Conservation (phyloP, 2,329 filamentous ascomycete species). For the Diplodia intermedia region DNA sequence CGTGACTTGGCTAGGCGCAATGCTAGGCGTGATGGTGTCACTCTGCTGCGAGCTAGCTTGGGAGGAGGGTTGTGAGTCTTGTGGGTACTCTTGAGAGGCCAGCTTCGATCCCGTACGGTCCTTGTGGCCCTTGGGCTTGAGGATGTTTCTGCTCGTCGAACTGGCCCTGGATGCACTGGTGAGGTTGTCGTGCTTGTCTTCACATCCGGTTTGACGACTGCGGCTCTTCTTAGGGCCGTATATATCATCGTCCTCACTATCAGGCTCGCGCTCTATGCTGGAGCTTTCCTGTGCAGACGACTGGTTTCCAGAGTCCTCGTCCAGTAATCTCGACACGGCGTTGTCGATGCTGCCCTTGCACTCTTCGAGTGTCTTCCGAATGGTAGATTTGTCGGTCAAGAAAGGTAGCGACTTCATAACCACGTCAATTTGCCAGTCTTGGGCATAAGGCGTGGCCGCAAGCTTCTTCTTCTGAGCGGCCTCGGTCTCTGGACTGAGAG, state of each 20-base stretch:
- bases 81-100: constrained; percentile 7
- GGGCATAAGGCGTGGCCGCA: constrained; percentile 51
- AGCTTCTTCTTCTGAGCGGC: constrained; percentile 51
- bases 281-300: constrained; percentile 55
- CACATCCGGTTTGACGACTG: background rate
- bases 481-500: constrained; percentile 44
- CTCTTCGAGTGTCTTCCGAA: constrained; percentile 60
- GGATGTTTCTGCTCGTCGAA: constrained; percentile 10
- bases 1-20: background rate
- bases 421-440: constrained; percentile 63
- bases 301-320: constrained; percentile 52
- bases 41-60: constrained; percentile 3
- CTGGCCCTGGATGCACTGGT: constrained; percentile 26
- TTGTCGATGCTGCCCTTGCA: constrained; percentile 61
- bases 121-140: constrained; percentile 22
- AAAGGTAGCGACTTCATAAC: constrained; percentile 61
- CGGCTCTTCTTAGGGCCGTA: constrained; percentile 57
- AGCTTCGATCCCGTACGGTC: constrained; percentile 12
- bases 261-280: constrained; percentile 59
- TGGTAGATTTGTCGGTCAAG: constrained; percentile 57
- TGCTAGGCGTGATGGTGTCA: background rate
- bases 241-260: constrained; percentile 57
- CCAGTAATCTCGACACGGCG: constrained; percentile 61
- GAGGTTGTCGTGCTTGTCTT: constrained; percentile 1
- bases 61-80: constrained; percentile 1